These are phyloP conservation scores for Globisporangium camurandrum DNA, from an alignment of 352 stramenopile species.

Conservation along the genomic window DNA sequence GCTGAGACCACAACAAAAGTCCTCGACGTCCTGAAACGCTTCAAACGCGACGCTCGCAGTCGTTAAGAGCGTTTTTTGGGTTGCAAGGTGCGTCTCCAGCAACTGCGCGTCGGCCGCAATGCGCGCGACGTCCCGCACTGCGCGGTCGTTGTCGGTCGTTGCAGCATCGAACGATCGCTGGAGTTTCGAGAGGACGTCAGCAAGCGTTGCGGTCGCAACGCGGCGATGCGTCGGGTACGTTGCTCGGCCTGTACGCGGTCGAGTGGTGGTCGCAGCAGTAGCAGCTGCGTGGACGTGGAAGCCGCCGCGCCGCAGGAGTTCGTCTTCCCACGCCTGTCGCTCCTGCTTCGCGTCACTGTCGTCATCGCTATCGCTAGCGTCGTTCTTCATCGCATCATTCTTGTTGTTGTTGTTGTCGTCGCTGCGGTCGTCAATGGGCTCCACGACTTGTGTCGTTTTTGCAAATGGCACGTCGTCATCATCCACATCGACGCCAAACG, in stretches of 20 bases:
- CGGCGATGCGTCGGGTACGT: slow-evolving; percentile 46
- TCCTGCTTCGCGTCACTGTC: slow-evolving; percentile 32
- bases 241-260: slow-evolving; percentile 1
- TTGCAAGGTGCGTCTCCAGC: slow-evolving; percentile 27
- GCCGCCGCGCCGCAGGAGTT: slow-evolving; percentile 67
- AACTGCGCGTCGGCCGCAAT: slow-evolving; percentile 40
- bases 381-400: too few relatives aligned
- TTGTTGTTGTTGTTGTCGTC: slow-evolving; percentile 19
- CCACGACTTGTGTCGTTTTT: slow-evolving; percentile 40
- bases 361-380: background rate
- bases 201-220: slow-evolving; percentile 36
- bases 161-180: slow-evolving; percentile 40
- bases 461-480: slow-evolving; percentile 14
- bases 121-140: slow-evolving; percentile 37
- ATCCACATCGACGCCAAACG: slow-evolving; percentile 37
- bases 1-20: slow-evolving; percentile 65
- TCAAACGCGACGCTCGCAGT: slow-evolving; percentile 63
- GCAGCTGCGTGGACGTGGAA: slow-evolving; percentile 18
- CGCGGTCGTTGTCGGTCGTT: slow-evolving; percentile 35
- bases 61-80: slow-evolving; percentile 44
- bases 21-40: slow-evolving; percentile 69
- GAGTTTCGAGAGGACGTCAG: slow-evolving; percentile 41
- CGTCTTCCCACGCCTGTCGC: slow-evolving; percentile 59
- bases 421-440: slow-evolving; percentile 13
- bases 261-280: slow-evolving; percentile 1